Evolutionary conservation across 2,329 filamentous ascomycete genomes (phyloP).

Genomic region (Taxawa tesnikishii): DNA sequence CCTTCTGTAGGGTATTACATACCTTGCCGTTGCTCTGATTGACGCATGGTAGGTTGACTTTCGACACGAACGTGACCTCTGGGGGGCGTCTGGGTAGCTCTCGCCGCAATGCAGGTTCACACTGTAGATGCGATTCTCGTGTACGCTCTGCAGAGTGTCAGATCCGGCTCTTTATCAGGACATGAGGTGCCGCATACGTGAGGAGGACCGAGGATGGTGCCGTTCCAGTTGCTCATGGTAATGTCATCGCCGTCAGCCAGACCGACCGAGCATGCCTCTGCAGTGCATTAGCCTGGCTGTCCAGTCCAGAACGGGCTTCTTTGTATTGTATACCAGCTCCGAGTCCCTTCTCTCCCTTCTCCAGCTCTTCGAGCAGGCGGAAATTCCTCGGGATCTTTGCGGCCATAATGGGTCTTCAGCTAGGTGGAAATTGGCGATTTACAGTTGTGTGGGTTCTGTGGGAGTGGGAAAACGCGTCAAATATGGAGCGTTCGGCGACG

Average conservation of each 20-base stretch:
- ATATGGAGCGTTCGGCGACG: too few relatives aligned
- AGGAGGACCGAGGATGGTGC: conserved; percentile 90
- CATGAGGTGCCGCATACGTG: conserved; percentile 40
- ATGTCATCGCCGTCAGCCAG: conserved; percentile 89
- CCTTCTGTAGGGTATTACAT: conserved; percentile 10
- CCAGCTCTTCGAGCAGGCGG: conserved; percentile 87
- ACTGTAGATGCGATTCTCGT: conserved; percentile 98
- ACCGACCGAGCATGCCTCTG: conserved; percentile 94
- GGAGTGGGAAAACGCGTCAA: too few relatives aligned
- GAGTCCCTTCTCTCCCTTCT: conserved; percentile 96
- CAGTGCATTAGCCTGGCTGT: not conserved
- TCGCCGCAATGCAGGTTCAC: conserved; percentile 91
- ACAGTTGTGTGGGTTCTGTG: too few relatives aligned
- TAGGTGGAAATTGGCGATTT: too few relatives aligned
- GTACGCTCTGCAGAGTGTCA: conserved; percentile 54
- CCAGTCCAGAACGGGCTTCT: not conserved
- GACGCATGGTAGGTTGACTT: conserved; percentile 94
- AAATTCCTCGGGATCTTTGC: conserved; percentile 92
- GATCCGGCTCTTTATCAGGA: not conserved
- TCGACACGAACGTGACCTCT: conserved; percentile 81
- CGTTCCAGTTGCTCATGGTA: conserved; percentile 97
- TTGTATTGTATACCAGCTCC: conserved; percentile 54
- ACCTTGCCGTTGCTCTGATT: conserved; percentile 66
- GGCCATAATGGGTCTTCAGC: too few relatives aligned
- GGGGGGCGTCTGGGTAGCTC: conserved; percentile 83